phyloP scores from a whole-genome alignment of 495 filamentous ascomycete genomes.

The Daldinia grandis region DNA sequence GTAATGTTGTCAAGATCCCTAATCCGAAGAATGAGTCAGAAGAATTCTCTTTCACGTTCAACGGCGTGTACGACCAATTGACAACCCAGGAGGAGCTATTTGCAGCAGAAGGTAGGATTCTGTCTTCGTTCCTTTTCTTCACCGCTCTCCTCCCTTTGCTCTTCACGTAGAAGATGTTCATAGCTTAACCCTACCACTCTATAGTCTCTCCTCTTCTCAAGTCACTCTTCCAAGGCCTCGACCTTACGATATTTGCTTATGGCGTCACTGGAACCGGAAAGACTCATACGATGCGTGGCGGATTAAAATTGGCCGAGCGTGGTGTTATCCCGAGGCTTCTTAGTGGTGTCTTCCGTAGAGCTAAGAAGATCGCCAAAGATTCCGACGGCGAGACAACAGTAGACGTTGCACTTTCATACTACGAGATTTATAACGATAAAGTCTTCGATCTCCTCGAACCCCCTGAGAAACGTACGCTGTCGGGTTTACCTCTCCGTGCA shows the following conservation, averaged over 20 bases:
- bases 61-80: constrained; percentile 83
- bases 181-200: neutral
- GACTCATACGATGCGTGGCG: constrained; percentile 97
- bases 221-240: constrained; percentile 90
- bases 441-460: constrained; percentile 93
- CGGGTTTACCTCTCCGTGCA: constrained; percentile 82
- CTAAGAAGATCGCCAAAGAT: constrained; percentile 89
- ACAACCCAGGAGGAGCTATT: constrained; percentile 87
- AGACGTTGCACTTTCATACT: constrained; percentile 86
- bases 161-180: constrained; percentile 12
- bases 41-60: constrained; percentile 94
- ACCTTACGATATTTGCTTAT: constrained; percentile 95
- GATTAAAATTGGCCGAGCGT: constrained; percentile 85
- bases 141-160: neutral
- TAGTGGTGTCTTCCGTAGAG: constrained; percentile 83
- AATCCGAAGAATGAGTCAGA: constrained; percentile 93
- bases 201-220: constrained; percentile 73
- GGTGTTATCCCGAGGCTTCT: constrained; percentile 91
- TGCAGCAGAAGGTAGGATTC: constrained; percentile 78
- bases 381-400: constrained; percentile 76
- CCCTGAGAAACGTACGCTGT: constrained; percentile 85
- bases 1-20: constrained; percentile 84
- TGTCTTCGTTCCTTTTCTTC: constrained; percentile 5
- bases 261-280: constrained; percentile 96
- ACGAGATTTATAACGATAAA: constrained; percentile 98